These are phyloP conservation scores for Saccharomyces jurei DNA, from an alignment of 805 yeast species.

Conservation along the genomic window DNA sequence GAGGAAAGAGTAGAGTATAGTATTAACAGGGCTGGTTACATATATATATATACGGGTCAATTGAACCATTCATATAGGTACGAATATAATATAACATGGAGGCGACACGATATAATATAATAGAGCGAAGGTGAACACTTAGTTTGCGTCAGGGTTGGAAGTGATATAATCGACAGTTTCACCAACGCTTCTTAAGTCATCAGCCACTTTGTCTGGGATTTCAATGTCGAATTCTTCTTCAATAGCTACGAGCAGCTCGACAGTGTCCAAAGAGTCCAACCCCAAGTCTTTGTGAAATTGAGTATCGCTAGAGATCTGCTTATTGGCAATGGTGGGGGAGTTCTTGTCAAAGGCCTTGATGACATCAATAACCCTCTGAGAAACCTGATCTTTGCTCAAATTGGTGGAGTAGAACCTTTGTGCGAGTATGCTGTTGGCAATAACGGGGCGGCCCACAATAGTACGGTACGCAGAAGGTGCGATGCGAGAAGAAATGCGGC, in stretches of 20 bases:
- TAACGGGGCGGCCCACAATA: background rate
- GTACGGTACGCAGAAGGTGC: background rate
- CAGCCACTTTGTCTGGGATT: constrained; percentile 86
- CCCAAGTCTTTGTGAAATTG: constrained; percentile 49
- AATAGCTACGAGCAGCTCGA: constrained; percentile 90
- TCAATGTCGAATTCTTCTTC: constrained; percentile 87
- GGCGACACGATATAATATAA: background rate
- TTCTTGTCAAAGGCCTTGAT: constrained; percentile 57
- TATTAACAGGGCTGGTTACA: background rate
- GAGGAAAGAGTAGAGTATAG: background rate
- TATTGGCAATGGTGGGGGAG: constrained; percentile 8
- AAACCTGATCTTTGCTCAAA: constrained; percentile 69
- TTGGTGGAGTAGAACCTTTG: constrained; percentile 40
- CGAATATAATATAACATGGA: background rate
- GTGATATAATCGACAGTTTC: constrained; percentile 86
- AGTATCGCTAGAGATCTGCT: constrained; percentile 31
- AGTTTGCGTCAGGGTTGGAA: constrained; percentile 47
- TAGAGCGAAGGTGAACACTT: constrained; percentile 1
- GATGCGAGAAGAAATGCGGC: background rate
- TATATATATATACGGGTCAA: background rate
- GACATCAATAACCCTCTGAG: constrained; percentile 74
- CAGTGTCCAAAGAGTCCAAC: constrained; percentile 84
- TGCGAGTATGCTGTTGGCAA: background rate
- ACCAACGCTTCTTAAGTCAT: constrained; percentile 85
- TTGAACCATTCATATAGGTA: background rate